Evolutionary conservation across 768 basidiomycete species (phyloP).

Genomic region (Auriculariales sp.): DNA sequence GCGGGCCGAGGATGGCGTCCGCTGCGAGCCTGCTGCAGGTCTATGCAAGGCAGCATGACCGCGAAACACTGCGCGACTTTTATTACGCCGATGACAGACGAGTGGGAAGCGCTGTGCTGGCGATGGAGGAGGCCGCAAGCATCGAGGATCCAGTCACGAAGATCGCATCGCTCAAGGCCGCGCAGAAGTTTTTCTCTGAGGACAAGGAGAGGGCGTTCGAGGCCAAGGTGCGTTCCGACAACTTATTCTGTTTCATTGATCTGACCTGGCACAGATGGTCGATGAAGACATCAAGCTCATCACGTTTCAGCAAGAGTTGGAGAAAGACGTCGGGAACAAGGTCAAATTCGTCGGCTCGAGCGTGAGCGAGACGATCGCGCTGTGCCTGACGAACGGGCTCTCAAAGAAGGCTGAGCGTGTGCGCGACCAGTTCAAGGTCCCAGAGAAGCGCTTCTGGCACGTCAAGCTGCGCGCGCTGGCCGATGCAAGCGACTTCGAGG

Average conservation of each 20-base stretch:
- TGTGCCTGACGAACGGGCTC: conserved; percentile 64
- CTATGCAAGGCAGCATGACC: conserved; percentile 79
- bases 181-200: conserved; percentile 88
- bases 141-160: conserved; percentile 67
- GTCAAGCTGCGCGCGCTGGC: conserved; percentile 76
- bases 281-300: conserved; percentile 75
- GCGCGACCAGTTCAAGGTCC: conserved; percentile 80
- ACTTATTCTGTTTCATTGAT: background rate
- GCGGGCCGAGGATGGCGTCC: conserved; percentile 56
- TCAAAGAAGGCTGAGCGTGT: conserved; percentile 81
- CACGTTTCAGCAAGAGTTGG: conserved; percentile 69
- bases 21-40: conserved; percentile 75
- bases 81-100: conserved; percentile 96
- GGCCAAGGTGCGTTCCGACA: conserved; percentile 48
- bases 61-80: conserved; percentile 87
- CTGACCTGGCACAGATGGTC: conserved; percentile 51
- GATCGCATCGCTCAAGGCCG: conserved; percentile 57
- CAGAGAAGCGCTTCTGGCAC: conserved; percentile 95
- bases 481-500: conserved; percentile 70
- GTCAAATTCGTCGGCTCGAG: conserved; percentile 70
- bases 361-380: conserved; percentile 74
- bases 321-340: conserved; percentile 71
- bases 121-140: conserved; percentile 63
- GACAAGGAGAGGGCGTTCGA: conserved; percentile 88
- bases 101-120: conserved; percentile 83